Evolutionary conservation across 2,329 filamentous ascomycete species (phyloP).

Genomic region (Torrubiellomyces zombiae): DNA sequence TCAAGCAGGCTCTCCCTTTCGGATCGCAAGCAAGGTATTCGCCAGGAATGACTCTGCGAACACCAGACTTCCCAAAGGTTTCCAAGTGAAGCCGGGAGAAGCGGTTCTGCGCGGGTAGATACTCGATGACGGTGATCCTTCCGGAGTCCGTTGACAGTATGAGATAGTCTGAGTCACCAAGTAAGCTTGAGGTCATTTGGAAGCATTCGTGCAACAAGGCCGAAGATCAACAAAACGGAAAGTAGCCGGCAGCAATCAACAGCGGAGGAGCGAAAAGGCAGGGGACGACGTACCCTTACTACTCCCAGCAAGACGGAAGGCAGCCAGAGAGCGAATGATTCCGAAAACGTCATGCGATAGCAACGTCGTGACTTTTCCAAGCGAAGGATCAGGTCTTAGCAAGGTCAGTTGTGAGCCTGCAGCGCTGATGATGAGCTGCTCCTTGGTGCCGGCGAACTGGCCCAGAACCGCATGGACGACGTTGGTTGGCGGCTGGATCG

Average conservation of each 20-base stretch:
- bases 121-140: constrained; percentile 86
- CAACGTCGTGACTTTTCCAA: constrained; percentile 73
- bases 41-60: constrained; percentile 83
- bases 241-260: no score
- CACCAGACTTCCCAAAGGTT: constrained; percentile 94
- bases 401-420: constrained; percentile 82
- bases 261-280: constrained; percentile 10
- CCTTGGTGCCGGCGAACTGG: constrained; percentile 89
- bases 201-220: no score
- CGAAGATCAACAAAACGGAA: no score
- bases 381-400: constrained; percentile 67
- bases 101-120: constrained; percentile 67
- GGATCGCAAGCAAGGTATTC: constrained; percentile 94
- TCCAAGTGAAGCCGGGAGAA: constrained; percentile 87
- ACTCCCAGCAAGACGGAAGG: constrained; percentile 84
- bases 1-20: constrained; percentile 85
- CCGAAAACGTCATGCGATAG: constrained; percentile 91
- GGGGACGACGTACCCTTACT: constrained; percentile 70
- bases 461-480: constrained; percentile 83
- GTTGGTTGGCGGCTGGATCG: constrained; percentile 79
- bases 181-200: constrained; percentile 4
- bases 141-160: constrained; percentile 93
- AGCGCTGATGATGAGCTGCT: constrained; percentile 92
- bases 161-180: constrained; percentile 60
- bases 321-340: constrained; percentile 76